These are phyloP conservation scores for Rhododendron vialii DNA, from an alignment of 148 eudicot genomes.

Conservation along the genomic window DNA sequence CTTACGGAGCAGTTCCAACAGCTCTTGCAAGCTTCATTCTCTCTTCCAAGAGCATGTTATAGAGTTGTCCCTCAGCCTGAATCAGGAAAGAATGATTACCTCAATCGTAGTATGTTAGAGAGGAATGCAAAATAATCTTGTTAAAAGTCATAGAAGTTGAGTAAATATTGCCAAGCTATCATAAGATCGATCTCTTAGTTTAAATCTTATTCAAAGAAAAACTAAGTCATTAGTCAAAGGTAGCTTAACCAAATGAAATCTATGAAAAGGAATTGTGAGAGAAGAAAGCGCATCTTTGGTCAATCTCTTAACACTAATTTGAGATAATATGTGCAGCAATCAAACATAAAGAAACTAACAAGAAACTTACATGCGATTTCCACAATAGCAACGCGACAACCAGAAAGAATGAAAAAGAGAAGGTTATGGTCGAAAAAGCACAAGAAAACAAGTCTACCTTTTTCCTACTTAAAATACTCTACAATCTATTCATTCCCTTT, in stretches of 20 bases:
- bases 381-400: background rate
- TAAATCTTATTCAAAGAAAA: background rate
- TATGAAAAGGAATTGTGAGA: background rate
- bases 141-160: background rate
- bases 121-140: background rate
- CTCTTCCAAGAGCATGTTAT: slow-evolving; percentile 54
- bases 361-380: background rate
- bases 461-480: background rate
- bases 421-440: background rate
- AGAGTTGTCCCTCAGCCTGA: slow-evolving; percentile 63
- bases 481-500: background rate
- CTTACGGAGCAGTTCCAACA: slow-evolving; percentile 84
- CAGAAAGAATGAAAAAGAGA: background rate
- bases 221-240: background rate
- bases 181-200: background rate
- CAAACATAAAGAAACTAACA: background rate
- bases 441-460: background rate
- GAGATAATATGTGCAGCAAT: background rate
- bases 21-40: slow-evolving; percentile 74
- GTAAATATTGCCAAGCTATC: background rate
- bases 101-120: background rate
- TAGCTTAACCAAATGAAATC: background rate
- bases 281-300: background rate
- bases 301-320: background rate
- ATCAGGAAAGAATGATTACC: slow-evolving; percentile 10